Conservation (phyloP, 139 green algal species). For the Chlorella sp. region DNA sequence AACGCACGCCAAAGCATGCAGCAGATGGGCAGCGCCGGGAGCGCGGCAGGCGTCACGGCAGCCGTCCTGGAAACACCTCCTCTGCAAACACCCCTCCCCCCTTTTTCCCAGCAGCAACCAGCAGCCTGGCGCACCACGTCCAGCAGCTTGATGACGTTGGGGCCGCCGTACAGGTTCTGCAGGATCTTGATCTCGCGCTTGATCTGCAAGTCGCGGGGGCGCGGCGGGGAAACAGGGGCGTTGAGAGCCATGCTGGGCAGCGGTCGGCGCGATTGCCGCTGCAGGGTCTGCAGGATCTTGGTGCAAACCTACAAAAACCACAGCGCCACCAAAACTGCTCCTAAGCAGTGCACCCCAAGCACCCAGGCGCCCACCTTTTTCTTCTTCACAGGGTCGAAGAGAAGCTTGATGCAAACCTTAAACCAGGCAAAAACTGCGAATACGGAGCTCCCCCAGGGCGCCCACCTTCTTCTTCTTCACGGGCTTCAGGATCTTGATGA, state of each 20-base stretch:
- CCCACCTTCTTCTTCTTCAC: constrained; percentile 98
- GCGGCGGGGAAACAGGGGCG: neutral
- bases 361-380: constrained; percentile 91
- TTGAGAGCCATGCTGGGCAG: neutral
- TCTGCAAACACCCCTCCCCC: too few relatives aligned
- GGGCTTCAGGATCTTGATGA: constrained; percentile 99
- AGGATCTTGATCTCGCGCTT: constrained; percentile 99
- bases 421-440: too few relatives aligned
- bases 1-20: too few relatives aligned
- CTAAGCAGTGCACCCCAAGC: neutral
- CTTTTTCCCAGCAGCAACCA: too few relatives aligned
- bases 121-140: constrained; percentile 82
- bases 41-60: too few relatives aligned
- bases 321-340: too few relatives aligned
- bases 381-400: constrained; percentile 99
- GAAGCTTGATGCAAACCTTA: too few relatives aligned
- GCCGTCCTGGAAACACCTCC: too few relatives aligned
- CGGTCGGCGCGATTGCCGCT: neutral
- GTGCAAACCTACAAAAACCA: too few relatives aligned
- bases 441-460: neutral
- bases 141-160: constrained; percentile 98
- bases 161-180: constrained; percentile 93
- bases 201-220: constrained; percentile 65
- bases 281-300: too few relatives aligned
- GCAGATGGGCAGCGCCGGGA: too few relatives aligned